Evolutionary conservation across 1,139 yeast genomes (phyloP).

Genomic region (Sugiyamaella sp.): DNA sequence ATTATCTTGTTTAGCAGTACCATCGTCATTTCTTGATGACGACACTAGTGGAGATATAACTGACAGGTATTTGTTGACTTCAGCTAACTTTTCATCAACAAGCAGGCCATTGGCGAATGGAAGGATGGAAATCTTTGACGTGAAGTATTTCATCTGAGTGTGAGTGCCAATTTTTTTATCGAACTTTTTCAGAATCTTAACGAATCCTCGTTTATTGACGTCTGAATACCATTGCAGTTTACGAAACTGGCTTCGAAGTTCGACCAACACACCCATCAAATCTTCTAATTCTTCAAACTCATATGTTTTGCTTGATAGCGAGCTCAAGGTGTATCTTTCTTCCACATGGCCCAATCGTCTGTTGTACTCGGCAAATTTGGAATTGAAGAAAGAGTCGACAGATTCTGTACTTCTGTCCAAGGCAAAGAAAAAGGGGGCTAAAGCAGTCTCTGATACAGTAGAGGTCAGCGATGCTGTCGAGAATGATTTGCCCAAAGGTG

Average conservation of each 20-base stretch:
- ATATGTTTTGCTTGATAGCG: conserved; percentile 32
- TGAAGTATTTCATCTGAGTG: conserved; percentile 67
- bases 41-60: conserved; percentile 47
- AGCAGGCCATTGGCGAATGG: conserved; percentile 72
- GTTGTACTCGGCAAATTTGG: conserved; percentile 71
- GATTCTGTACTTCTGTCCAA: conserved; percentile 81
- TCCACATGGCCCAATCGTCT: conserved; percentile 57
- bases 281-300: conserved; percentile 80
- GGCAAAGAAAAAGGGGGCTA: conserved; percentile 66
- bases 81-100: conserved; percentile 55
- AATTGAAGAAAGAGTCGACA: conserved; percentile 77
- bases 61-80: conserved; percentile 59
- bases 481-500: conserved; percentile 6
- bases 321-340: conserved; percentile 37
- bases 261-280: conserved; percentile 71
- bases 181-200: conserved; percentile 84
- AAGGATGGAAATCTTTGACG: conserved; percentile 70
- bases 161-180: conserved; percentile 81
- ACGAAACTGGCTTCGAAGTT: conserved; percentile 73
- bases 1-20: conserved; percentile 12
- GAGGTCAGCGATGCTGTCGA: conserved; percentile 23
- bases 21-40: conserved; percentile 16
- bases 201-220: conserved; percentile 85
- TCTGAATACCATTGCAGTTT: conserved; percentile 91
- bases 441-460: conserved; percentile 27